Conservation (phyloP, 495 filamentous ascomycete genomes). For the Neurospora sp. region DNA sequence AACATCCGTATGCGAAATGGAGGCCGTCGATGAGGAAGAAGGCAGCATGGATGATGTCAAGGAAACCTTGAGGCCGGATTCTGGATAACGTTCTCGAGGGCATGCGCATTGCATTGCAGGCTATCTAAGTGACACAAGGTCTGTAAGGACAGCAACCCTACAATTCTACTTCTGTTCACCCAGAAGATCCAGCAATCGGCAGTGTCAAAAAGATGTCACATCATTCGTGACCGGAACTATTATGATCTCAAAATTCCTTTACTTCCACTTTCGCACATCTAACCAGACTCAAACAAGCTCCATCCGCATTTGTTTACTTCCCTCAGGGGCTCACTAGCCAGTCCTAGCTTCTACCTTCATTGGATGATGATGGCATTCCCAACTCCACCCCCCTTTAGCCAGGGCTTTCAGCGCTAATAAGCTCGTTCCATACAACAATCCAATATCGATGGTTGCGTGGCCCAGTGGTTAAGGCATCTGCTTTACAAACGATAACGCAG, state of each 20-base stretch:
- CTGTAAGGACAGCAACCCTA: too few relatives aligned
- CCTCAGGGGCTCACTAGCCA: not conserved
- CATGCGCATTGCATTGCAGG: not conserved
- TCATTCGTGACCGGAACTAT: not conserved
- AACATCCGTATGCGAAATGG: constrained; percentile 56
- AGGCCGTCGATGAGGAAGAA: constrained; percentile 10
- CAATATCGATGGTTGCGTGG: constrained; percentile 18
- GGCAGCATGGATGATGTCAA: not conserved
- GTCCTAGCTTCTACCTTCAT: not conserved
- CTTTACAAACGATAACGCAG: constrained; percentile 28
- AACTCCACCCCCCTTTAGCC: not conserved
- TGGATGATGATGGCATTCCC: not conserved
- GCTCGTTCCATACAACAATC: rapidly evolving
- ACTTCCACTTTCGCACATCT: not conserved
- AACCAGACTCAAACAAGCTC: too few relatives aligned
- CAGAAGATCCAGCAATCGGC: too few relatives aligned
- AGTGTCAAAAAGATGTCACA: too few relatives aligned
- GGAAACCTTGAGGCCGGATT: not conserved
- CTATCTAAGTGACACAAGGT: too few relatives aligned
- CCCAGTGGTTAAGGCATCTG: constrained; percentile 34
- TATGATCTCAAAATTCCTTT: not conserved
- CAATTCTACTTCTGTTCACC: too few relatives aligned
- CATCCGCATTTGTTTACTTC: not conserved
- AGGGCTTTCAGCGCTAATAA: not conserved
- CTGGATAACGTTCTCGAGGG: not conserved